These are phyloP conservation scores for Dryas octopetala DNA, from an alignment of 306 rosid genomes.

Conservation along the genomic window DNA sequence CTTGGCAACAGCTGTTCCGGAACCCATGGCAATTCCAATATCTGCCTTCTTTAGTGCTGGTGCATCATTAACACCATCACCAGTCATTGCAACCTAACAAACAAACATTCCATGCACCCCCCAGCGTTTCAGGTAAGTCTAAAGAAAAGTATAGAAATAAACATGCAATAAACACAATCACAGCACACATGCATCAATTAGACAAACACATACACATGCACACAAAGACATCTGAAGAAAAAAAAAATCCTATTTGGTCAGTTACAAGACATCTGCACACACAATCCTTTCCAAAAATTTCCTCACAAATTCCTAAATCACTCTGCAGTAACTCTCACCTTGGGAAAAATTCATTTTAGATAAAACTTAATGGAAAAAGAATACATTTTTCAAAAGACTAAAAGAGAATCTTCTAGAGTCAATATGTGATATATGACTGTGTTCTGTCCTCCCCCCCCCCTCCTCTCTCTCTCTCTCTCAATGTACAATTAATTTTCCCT, in stretches of 20 bases:
- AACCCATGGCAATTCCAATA: conserved; percentile 98
- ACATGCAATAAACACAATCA: not conserved
- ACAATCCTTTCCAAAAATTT: not conserved
- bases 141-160: not conserved
- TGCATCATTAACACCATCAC: conserved; percentile 99
- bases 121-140: conserved; percentile 14
- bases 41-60: conserved; percentile 98
- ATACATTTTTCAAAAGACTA: not conserved
- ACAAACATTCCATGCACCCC: conserved; percentile 20
- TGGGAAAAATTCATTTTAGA: not conserved
- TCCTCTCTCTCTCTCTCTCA: no score
- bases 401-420: not conserved
- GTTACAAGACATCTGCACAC: not conserved
- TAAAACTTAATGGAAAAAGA: not conserved
- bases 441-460: not conserved
- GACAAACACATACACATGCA: not conserved
- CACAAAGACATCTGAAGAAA: not conserved
- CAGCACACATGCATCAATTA: not conserved
- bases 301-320: not conserved
- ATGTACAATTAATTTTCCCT: no score
- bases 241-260: not conserved
- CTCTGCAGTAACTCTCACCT: not conserved
- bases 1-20: conserved; percentile 99
- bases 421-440: not conserved
- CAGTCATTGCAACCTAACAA: conserved; percentile 96